These are phyloP conservation scores for Henningerozyma blattae DNA, from an alignment of 805 yeast genomes.

Conservation along the genomic window DNA sequence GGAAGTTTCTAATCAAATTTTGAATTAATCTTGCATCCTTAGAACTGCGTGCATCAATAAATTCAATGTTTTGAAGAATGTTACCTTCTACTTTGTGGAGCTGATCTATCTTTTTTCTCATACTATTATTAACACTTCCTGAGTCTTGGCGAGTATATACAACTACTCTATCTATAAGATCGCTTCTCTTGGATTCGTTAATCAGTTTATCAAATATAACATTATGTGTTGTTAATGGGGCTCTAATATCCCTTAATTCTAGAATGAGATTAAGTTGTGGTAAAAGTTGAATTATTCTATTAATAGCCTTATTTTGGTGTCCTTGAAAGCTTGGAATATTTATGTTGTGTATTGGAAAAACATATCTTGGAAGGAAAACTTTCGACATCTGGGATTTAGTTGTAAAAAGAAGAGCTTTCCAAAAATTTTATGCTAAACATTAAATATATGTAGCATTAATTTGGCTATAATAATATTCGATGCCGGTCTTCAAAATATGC, in stretches of 20 bases:
- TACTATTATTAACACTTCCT: conserved; percentile 1
- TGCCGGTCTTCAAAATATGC: no score
- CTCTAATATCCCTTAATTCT: conserved; percentile 81
- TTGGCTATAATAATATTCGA: no score
- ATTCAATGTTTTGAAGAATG: conserved; percentile 44
- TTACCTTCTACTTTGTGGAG: conserved; percentile 38
- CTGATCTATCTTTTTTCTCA: conserved; percentile 21
- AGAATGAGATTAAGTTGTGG: conserved; percentile 73
- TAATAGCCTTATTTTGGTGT: conserved; percentile 74
- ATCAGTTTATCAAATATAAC: conserved; percentile 59
- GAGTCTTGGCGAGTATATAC: conserved; percentile 67
- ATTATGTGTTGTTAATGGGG: conserved; percentile 78
- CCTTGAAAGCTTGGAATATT: conserved; percentile 76
- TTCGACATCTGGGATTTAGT: no score
- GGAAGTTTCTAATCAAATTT: conserved; percentile 37
- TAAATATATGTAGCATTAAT: no score
- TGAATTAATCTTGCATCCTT: conserved; percentile 38
- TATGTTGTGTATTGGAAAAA: conserved; percentile 66
- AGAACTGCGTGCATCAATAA: no score
- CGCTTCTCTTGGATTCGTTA: conserved; percentile 36
- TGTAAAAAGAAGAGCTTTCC: no score
- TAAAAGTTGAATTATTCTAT: conserved; percentile 50
- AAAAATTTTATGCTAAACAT: no score
- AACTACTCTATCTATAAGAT: conserved; percentile 23
- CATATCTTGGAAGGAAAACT: conserved; percentile 54